Conservation (phyloP, 352 stramenopile species). For the Globisporangium polare region DNA sequence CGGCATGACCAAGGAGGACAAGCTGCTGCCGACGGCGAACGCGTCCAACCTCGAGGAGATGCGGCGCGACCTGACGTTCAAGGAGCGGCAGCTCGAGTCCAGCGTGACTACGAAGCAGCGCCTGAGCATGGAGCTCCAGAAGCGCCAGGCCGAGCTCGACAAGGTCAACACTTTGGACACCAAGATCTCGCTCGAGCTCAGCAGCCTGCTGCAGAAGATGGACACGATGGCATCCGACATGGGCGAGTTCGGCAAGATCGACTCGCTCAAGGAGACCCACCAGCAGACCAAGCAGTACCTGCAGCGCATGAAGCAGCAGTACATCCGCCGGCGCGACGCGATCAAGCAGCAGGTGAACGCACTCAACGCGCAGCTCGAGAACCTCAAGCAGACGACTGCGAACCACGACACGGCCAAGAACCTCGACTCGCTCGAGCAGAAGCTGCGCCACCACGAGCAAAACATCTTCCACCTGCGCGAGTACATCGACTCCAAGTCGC, state of each 20-base stretch:
- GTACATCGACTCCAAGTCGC: conserved; percentile 84
- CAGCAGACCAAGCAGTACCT: conserved; percentile 76
- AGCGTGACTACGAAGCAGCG: conserved; percentile 86
- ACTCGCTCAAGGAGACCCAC: conserved; percentile 79
- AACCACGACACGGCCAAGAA: conserved; percentile 80
- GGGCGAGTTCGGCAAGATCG: conserved; percentile 85
- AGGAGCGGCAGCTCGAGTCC: conserved; percentile 91
- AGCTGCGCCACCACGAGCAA: conserved; percentile 89
- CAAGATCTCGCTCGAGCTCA: conserved; percentile 84
- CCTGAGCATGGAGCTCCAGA: conserved; percentile 81
- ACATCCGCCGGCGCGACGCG: conserved; percentile 76
- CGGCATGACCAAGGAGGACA: conserved; percentile 63
- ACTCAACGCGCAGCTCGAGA: conserved; percentile 64
- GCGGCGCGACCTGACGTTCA: conserved; percentile 86
- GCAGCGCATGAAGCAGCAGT: conserved; percentile 73
- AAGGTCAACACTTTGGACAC: conserved; percentile 90
- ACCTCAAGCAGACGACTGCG: conserved; percentile 63
- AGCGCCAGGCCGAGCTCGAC: conserved; percentile 85
- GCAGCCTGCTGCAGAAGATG: conserved; percentile 83
- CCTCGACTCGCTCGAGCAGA: conserved; percentile 84
- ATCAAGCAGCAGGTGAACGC: conserved; percentile 83
- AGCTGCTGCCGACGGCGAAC: conserved; percentile 61
- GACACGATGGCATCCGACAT: conserved; percentile 86
- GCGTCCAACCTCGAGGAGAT: conserved; percentile 81
- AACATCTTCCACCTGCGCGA: conserved; percentile 91